Percentiles rank a stretch among this genome's conserved stretches.
Evolutionary conservation across 805 yeast species (phyloP).

Genomic region (Saccharomycopsis capsularis): DNA sequence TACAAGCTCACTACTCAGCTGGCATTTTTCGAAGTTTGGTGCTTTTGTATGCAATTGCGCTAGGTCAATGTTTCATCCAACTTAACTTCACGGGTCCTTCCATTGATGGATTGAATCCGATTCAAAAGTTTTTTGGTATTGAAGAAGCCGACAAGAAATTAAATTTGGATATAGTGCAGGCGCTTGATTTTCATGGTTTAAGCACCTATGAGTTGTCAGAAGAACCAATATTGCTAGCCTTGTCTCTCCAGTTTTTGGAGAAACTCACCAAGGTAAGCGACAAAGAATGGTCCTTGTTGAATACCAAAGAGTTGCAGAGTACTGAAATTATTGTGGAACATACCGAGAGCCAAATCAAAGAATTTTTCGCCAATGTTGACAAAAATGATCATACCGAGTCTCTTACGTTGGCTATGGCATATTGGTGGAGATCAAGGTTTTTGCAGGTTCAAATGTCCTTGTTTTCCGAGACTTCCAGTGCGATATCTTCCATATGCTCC

Average conservation of each 20-base stretch:
- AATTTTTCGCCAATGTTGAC: neutral
- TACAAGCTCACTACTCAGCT: neutral
- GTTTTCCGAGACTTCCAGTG: conserved; percentile 55
- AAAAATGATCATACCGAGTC: conserved; percentile 16
- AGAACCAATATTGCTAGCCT: conserved; percentile 39
- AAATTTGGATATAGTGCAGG: conserved; percentile 28
- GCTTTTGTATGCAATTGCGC: conserved; percentile 42
- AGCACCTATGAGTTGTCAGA: conserved; percentile 57
- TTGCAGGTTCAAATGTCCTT: conserved; percentile 57
- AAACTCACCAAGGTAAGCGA: conserved; percentile 28
- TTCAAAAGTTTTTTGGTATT: conserved; percentile 21
- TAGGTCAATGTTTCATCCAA: conserved; percentile 65
- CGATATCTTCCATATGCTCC: conserved; percentile 25
- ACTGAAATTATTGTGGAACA: neutral
- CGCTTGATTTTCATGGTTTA: conserved; percentile 58
- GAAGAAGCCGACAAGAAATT: neutral
- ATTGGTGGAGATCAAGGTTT: conserved; percentile 76
- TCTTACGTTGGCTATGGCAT: conserved; percentile 39
- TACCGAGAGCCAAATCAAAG: neutral
- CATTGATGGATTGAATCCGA: conserved; percentile 25
- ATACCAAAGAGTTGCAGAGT: conserved; percentile 9
- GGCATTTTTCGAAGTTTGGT: conserved; percentile 1
- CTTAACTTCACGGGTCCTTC: conserved; percentile 81
- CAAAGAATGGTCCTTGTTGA: conserved; percentile 29
- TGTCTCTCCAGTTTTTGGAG: conserved; percentile 41